These are phyloP conservation scores for Thermothelomyces thermophilus DNA, from an alignment of 2,329 filamentous ascomycete genomes.

Conservation along the genomic window DNA sequence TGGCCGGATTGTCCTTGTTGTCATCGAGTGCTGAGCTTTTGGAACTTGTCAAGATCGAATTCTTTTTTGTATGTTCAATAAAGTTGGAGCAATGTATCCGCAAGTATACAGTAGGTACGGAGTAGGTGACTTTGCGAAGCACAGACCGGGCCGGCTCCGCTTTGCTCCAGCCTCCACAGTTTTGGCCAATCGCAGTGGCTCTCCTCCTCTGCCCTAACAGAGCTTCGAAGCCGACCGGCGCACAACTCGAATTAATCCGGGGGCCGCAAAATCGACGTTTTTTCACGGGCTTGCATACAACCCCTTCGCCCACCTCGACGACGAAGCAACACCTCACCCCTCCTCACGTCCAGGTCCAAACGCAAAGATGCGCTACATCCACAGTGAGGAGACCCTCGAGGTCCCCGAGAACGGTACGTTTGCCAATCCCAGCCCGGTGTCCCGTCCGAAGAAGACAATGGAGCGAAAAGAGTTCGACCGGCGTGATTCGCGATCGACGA, in stretches of 20 bases:
- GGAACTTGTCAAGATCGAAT: too few species aligned
- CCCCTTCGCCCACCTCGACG: constrained; percentile 27
- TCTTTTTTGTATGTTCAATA: too few species aligned
- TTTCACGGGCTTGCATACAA: constrained; percentile 23
- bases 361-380: constrained; percentile 99
- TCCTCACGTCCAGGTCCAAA: constrained; percentile 39
- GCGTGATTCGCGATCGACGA: constrained; percentile 13
- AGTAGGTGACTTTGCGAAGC: constrained; percentile 1
- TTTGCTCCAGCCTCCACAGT: constrained; percentile 12
- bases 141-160: constrained; percentile 12
- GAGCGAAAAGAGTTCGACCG: constrained; percentile 1
- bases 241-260: constrained; percentile 29
- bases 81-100: neutral
- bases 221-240: constrained; percentile 20
- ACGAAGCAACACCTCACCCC: constrained; percentile 24
- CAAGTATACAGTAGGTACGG: neutral
- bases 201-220: constrained; percentile 22
- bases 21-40: too few species aligned
- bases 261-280: constrained; percentile 27
- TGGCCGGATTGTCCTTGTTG: too few species aligned
- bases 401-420: constrained; percentile 95
- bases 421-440: constrained; percentile 19
- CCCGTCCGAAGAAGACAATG: constrained; percentile 6
- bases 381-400: constrained; percentile 90
- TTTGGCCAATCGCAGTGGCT: constrained; percentile 15